phyloP scores from a whole-genome alignment of 1,284 basidiomycete genomes.

The Porogramme epimiltina region DNA sequence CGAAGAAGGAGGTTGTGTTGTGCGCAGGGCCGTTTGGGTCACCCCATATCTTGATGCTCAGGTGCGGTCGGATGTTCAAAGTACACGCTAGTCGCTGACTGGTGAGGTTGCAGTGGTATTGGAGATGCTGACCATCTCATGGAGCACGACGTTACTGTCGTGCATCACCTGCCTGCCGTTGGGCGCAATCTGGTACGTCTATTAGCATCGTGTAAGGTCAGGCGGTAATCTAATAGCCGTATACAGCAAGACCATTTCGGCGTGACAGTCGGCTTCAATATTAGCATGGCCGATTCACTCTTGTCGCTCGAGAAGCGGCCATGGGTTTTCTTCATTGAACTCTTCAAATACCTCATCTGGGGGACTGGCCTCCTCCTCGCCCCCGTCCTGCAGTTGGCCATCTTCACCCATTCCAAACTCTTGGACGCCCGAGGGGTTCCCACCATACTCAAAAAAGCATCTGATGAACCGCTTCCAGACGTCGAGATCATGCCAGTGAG shows the following conservation, averaged over 20 bases:
- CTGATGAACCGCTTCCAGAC: slow-evolving; percentile 33
- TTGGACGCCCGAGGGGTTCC: slow-evolving; percentile 28
- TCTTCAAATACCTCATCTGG: slow-evolving; percentile 33
- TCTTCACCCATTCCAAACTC: slow-evolving; percentile 31
- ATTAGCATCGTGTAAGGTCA: too few species aligned
- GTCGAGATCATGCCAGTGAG: slow-evolving; percentile 39
- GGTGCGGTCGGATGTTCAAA: too few species aligned
- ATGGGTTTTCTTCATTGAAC: slow-evolving; percentile 29
- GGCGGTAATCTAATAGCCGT: background rate
- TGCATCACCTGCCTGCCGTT: slow-evolving; percentile 56
- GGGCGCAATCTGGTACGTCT: slow-evolving; percentile 44
- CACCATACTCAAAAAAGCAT: slow-evolving; percentile 18
- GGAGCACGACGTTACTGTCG: slow-evolving; percentile 44
- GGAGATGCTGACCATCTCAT: slow-evolving; percentile 56
- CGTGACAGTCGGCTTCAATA: slow-evolving; percentile 25
- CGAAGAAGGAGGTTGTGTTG: slow-evolving; percentile 28
- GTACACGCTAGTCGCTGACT: background rate
- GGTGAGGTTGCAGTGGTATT: slow-evolving; percentile 47
- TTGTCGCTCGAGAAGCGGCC: slow-evolving; percentile 24
- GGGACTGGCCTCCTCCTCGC: slow-evolving; percentile 34
- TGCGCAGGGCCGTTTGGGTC: slow-evolving; percentile 40
- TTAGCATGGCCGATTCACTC: slow-evolving; percentile 31
- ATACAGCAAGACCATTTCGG: slow-evolving; percentile 37
- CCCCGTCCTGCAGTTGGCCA: slow-evolving; percentile 31
- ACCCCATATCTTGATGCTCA: slow-evolving; percentile 45